These are phyloP conservation scores for Plantago major DNA, from an alignment of 257 asterid species.

Conservation along the genomic window DNA sequence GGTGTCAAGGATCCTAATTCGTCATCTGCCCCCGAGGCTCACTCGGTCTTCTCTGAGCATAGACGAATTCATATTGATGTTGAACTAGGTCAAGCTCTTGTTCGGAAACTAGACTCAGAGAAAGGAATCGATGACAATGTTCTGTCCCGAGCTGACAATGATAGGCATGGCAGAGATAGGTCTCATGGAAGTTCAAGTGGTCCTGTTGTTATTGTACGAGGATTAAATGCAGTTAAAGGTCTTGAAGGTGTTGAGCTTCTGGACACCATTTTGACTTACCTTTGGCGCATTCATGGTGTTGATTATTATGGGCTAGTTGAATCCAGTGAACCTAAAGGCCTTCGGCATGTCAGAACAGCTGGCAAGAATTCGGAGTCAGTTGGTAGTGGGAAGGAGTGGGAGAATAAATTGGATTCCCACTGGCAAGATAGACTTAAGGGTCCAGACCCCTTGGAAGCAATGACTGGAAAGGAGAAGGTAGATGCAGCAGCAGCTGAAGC, in stretches of 20 bases:
- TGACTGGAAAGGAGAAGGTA: constrained; percentile 92
- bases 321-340: constrained; percentile 82
- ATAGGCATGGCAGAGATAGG: constrained; percentile 76
- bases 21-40: constrained; percentile 81
- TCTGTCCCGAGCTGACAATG: constrained; percentile 69
- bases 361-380: constrained; percentile 49
- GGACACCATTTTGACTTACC: constrained; percentile 87
- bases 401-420: constrained; percentile 62
- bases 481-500: constrained; percentile 87
- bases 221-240: constrained; percentile 73
- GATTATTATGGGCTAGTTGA: constrained; percentile 89
- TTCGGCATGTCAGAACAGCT: constrained; percentile 75
- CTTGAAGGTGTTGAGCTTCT: constrained; percentile 92
- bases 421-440: constrained; percentile 95
- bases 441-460: constrained; percentile 81
- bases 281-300: constrained; percentile 97
- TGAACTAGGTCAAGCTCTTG: constrained; percentile 79
- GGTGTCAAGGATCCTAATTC: constrained; percentile 52
- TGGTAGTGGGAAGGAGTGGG: constrained; percentile 74
- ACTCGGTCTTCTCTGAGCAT: constrained; percentile 74
- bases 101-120: constrained; percentile 76
- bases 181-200: constrained; percentile 84
- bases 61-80: constrained; percentile 70
- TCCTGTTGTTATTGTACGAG: constrained; percentile 80
- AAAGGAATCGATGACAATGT: constrained; percentile 87